These are phyloP conservation scores for Tothia fuscella DNA, from an alignment of 2,329 filamentous ascomycete species.

Conservation along the genomic window DNA sequence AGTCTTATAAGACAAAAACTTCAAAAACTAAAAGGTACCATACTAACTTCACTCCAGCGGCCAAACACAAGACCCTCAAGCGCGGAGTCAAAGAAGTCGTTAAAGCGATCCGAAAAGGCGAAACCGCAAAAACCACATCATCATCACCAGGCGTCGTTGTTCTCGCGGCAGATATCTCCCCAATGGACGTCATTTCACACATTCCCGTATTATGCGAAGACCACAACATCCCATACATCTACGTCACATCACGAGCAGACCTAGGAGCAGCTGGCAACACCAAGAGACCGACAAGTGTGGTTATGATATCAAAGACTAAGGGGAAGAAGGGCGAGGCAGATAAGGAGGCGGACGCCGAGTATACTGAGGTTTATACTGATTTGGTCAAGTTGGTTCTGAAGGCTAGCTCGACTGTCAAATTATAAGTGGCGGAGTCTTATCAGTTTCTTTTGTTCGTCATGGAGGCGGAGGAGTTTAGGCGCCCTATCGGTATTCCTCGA, in stretches of 20 bases:
- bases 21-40: conserved; percentile 11
- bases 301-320: conserved; percentile 57
- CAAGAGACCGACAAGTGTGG: conserved; percentile 91
- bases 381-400: conserved; percentile 48
- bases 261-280: conserved; percentile 87
- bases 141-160: conserved; percentile 63
- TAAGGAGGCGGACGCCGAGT: conserved; percentile 34
- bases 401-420: conserved; percentile 44
- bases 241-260: conserved; percentile 83
- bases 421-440: conserved; percentile 23
- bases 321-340: conserved; percentile 38
- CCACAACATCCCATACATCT: conserved; percentile 94
- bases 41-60: conserved; percentile 45
- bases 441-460: no score
- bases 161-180: conserved; percentile 93
- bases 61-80: conserved; percentile 90
- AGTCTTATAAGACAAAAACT: background rate
- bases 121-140: conserved; percentile 41
- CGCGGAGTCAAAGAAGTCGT: conserved; percentile 98
- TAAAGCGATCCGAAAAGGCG: conserved; percentile 87
- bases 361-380: conserved; percentile 42
- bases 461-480: no score
- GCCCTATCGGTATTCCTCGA: no score
- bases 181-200: conserved; percentile 97
- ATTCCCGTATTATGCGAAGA: conserved; percentile 97